Evolutionary conservation across 495 filamentous ascomycete genomes (phyloP).

Genomic region (Podospora pseudoanserina): DNA sequence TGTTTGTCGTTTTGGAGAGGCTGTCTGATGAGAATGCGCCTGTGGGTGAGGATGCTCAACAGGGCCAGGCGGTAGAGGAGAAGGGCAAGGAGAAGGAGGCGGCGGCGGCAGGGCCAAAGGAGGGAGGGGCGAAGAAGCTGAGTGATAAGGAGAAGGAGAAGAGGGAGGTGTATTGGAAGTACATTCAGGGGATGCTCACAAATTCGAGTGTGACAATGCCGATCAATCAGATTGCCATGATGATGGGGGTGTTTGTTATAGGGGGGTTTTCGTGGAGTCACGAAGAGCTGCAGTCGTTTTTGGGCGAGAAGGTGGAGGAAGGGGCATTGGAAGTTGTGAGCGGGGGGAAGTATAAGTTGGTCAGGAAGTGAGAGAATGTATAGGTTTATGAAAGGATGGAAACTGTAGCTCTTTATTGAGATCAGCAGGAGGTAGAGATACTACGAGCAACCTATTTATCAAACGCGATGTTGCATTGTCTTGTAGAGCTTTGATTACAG

Average conservation of each 20-base stretch:
- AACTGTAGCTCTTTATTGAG: too few species aligned
- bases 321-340: slow-evolving; percentile 65
- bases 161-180: slow-evolving; percentile 79
- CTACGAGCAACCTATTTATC: too few species aligned
- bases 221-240: slow-evolving; percentile 77
- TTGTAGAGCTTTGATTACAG: too few species aligned
- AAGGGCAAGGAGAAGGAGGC: not conserved
- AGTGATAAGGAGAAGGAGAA: slow-evolving; percentile 63
- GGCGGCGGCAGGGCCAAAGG: not conserved
- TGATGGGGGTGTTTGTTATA: slow-evolving; percentile 84
- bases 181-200: slow-evolving; percentile 91
- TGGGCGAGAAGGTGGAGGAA: slow-evolving; percentile 66
- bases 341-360: slow-evolving; percentile 67
- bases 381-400: too few species aligned
- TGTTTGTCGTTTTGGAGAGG: slow-evolving; percentile 43
- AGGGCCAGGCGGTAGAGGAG: slow-evolving; percentile 24
- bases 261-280: slow-evolving; percentile 78
- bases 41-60: slow-evolving; percentile 30
- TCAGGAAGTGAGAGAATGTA: slow-evolving; percentile 40
- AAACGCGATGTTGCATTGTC: too few species aligned
- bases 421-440: too few species aligned
- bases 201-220: slow-evolving; percentile 77
- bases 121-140: slow-evolving; percentile 37
- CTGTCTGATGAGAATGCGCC: slow-evolving; percentile 25
- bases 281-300: slow-evolving; percentile 71